Percentiles rank a stretch among this genome's conserved stretches.
These are phyloP conservation scores for Phycomyces blakesleeanus DNA, from an alignment of 192 early-diverging fungal genomes.

Conservation along the genomic window DNA sequence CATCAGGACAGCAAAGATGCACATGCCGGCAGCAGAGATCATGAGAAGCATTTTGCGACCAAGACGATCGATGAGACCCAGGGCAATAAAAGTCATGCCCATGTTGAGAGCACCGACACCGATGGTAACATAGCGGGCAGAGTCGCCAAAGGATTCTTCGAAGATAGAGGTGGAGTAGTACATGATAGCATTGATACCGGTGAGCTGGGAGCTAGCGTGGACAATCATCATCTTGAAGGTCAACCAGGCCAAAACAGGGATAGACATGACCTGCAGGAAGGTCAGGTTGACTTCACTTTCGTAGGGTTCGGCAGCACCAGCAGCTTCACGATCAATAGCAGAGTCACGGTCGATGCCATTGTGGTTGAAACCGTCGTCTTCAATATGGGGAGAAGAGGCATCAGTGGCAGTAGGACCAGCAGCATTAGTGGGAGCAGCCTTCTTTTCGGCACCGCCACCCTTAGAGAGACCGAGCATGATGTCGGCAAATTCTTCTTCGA, in stretches of 20 bases:
- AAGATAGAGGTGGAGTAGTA: slow-evolving; percentile 69
- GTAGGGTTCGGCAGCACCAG: slow-evolving; percentile 14
- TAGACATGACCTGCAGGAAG: slow-evolving; percentile 32
- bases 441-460: slow-evolving; percentile 12
- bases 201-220: slow-evolving; percentile 55
- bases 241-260: slow-evolving; percentile 33
- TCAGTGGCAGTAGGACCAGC: neutral
- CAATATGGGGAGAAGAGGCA: slow-evolving; percentile 13
- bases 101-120: slow-evolving; percentile 59
- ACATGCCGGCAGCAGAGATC: slow-evolving; percentile 59
- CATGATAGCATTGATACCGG: slow-evolving; percentile 66
- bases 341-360: slow-evolving; percentile 13
- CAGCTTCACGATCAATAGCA: neutral
- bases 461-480: slow-evolving; percentile 32
- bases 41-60: slow-evolving; percentile 63
- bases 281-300: slow-evolving; percentile 25
- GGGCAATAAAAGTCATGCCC: slow-evolving; percentile 51
- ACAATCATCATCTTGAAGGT: slow-evolving; percentile 55
- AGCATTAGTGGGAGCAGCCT: neutral
- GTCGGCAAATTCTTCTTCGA: slow-evolving; percentile 56
- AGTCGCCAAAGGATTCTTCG: slow-evolving; percentile 47
- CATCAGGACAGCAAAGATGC: slow-evolving; percentile 48
- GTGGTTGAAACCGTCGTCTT: slow-evolving; percentile 18
- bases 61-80: slow-evolving; percentile 54
- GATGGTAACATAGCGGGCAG: slow-evolving; percentile 49